These are phyloP conservation scores for Phytopythium kandeliae DNA, from an alignment of 352 stramenopile genomes.

Conservation along the genomic window DNA sequence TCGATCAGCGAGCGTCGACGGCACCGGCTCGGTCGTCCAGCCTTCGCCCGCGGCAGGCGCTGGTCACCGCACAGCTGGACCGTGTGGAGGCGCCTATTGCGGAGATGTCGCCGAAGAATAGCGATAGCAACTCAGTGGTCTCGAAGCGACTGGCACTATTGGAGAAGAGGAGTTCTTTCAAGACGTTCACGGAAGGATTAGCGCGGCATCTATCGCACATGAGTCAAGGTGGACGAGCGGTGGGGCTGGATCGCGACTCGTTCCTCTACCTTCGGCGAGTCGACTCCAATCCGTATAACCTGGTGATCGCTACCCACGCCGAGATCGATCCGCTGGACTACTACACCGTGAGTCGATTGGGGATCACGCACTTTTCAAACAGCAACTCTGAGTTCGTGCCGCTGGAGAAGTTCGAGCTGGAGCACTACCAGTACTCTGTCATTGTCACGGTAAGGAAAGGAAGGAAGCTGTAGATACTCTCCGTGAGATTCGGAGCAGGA, in stretches of 20 bases:
- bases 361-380: constrained; percentile 85
- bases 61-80: neutral
- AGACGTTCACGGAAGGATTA: constrained; percentile 58
- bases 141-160: constrained; percentile 18
- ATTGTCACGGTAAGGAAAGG: constrained; percentile 46
- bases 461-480: too few relatives aligned
- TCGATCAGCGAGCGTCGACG: constrained; percentile 41
- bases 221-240: neutral
- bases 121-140: neutral
- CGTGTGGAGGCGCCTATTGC: neutral
- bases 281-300: constrained; percentile 74
- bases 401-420: constrained; percentile 87
- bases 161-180: constrained; percentile 34
- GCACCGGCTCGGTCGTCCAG: constrained; percentile 11
- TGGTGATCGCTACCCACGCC: constrained; percentile 56
- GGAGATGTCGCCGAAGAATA: neutral
- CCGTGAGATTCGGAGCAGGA: too few relatives aligned
- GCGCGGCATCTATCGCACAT: constrained; percentile 27
- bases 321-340: constrained; percentile 76
- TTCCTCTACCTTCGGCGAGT: constrained; percentile 73
- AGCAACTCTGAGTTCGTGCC: constrained; percentile 84
- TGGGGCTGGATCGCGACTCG: constrained; percentile 26
- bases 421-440: constrained; percentile 88
- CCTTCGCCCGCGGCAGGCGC: neutral
- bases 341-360: constrained; percentile 86